Evolutionary conservation across 345 rosid species (phyloP).

Genomic region (Sonneratia alba): DNA sequence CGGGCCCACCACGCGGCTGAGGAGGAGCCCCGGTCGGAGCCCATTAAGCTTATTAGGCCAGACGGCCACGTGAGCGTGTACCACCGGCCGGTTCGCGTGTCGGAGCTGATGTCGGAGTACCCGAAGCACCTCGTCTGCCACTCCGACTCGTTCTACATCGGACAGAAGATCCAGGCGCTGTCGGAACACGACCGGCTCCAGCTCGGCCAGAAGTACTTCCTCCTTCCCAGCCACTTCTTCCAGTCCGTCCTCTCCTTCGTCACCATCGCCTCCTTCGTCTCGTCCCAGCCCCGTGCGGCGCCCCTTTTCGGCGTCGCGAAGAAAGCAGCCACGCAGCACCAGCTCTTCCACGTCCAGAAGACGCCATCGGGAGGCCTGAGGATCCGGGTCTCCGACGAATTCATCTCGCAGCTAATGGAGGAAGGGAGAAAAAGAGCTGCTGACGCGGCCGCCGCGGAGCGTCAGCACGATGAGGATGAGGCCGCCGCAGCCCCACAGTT

Average conservation of each 20-base stretch:
- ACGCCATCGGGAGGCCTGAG: slow-evolving; percentile 39
- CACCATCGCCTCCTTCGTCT: slow-evolving; percentile 46
- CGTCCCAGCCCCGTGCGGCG: slow-evolving; percentile 6
- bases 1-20: slow-evolving; percentile 3
- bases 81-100: slow-evolving; percentile 40
- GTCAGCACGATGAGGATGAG: neutral
- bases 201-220: slow-evolving; percentile 68
- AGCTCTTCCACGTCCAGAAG: slow-evolving; percentile 54
- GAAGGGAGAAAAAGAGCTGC: slow-evolving; percentile 17
- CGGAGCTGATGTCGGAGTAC: slow-evolving; percentile 49
- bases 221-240: slow-evolving; percentile 62
- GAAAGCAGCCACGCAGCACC: slow-evolving; percentile 8
- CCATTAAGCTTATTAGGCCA: slow-evolving; percentile 50
- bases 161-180: slow-evolving; percentile 63
- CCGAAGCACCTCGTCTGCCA: slow-evolving; percentile 76
- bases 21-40: slow-evolving; percentile 7
- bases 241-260: slow-evolving; percentile 56
- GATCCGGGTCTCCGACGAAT: slow-evolving; percentile 76
- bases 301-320: slow-evolving; percentile 1
- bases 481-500: neutral
- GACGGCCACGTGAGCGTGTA: slow-evolving; percentile 60
- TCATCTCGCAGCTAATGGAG: slow-evolving; percentile 52
- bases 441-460: neutral
- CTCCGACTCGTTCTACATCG: slow-evolving; percentile 70
- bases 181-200: slow-evolving; percentile 57